phyloP scores from a whole-genome alignment of 768 basidiomycete genomes.

The Boletus coccyginus region DNA sequence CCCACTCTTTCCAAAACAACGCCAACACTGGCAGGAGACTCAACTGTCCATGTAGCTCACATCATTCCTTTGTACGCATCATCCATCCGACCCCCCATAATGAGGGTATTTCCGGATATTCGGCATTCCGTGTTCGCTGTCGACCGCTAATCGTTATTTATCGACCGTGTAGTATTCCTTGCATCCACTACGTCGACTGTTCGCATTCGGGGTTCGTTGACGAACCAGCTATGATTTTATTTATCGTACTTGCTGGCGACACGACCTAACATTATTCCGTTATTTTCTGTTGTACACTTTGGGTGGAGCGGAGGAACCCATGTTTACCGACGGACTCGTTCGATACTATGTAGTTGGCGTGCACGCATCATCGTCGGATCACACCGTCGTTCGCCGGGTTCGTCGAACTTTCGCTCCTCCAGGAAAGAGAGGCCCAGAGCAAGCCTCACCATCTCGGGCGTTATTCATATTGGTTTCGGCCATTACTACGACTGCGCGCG shows the following conservation, averaged over 20 bases:
- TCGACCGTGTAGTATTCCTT: constrained; percentile 15
- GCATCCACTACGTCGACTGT: constrained; percentile 15
- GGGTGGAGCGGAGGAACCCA: background rate
- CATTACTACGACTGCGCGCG: constrained; percentile 14
- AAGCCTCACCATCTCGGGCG: constrained; percentile 2
- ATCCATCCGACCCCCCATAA: background rate
- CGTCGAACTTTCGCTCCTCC: background rate
- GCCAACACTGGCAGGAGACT: background rate
- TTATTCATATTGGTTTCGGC: constrained; percentile 5
- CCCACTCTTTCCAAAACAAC: background rate
- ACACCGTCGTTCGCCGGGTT: background rate
- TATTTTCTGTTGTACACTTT: constrained; percentile 5
- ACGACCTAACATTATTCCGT: constrained; percentile 11
- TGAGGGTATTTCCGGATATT: constrained; percentile 19
- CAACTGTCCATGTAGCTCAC: constrained; percentile 10
- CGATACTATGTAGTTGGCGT: background rate
- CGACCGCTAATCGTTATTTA: constrained; percentile 10
- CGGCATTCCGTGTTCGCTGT: background rate
- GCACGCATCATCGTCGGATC: background rate
- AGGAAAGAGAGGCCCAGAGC: background rate
- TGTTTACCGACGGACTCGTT: background rate
- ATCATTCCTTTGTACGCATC: constrained; percentile 5
- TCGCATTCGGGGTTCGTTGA: constrained; percentile 13
- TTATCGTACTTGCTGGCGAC: constrained; percentile 9
- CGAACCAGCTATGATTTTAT: constrained; percentile 16